Evolutionary conservation across 2,329 filamentous ascomycete species (phyloP).

Genomic region (Xylaria sp.): DNA sequence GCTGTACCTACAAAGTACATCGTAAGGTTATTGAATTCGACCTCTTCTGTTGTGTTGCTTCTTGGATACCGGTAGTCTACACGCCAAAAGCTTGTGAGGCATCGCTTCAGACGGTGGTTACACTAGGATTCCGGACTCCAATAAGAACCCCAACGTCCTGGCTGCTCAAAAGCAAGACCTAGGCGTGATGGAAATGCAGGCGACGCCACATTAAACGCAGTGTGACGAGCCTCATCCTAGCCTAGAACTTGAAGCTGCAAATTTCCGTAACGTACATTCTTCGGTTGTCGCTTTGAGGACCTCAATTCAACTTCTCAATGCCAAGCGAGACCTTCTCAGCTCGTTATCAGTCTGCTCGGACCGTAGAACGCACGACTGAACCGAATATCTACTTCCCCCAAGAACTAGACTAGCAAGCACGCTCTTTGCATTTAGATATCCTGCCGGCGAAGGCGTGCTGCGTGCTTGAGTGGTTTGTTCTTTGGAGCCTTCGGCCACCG

Average conservation of each 20-base stretch:
- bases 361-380: conserved; percentile 11
- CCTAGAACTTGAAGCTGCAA: conserved; percentile 2
- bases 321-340: neutral
- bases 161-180: neutral
- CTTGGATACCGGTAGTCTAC: neutral
- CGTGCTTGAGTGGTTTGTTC: neutral
- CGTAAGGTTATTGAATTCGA: too few relatives aligned
- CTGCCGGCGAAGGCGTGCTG: neutral
- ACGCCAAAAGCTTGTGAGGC: neutral
- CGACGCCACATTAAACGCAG: conserved; percentile 22
- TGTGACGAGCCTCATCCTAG: conserved; percentile 28
- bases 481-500: conserved; percentile 9
- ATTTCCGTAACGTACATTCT: neutral
- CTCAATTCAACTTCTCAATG: neutral
- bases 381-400: neutral
- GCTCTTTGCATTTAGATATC: neutral
- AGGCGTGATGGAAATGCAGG: conserved; percentile 6
- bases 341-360: neutral
- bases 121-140: neutral
- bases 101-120: neutral
- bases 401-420: neutral
- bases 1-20: too few relatives aligned
- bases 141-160: neutral
- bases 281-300: neutral
- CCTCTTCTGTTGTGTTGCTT: neutral